Evolutionary conservation across 345 rosid genomes (phyloP), one percentile per base, ranked within the genome.

Genomic region (Rhodomyrtus tomentosa): DNA sequence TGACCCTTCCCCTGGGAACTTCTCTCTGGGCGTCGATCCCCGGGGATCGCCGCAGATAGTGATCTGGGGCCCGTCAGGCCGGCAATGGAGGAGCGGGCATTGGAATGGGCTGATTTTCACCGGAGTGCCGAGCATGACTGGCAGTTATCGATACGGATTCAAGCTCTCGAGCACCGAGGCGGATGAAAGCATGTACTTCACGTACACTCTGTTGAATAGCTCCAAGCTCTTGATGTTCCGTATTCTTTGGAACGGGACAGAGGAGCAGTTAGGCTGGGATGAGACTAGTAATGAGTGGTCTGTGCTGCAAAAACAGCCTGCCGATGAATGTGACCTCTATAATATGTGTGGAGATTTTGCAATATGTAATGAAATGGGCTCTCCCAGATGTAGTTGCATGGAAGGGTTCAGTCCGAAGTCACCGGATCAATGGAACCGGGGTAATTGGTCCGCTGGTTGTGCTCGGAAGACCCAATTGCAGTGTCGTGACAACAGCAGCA

Each of bases 1-100:
- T 42, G 96, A 95, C 79, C 98, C 96, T 84, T 91, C 95, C 22
- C 83, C 86, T 16, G 98, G 98, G 62, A 92, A 91, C 84, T 95
- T 52, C 88, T 85, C 89, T 0, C 36, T 92, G 86, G 98, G 98
- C 0, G 24, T 94, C 72, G 98, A 96, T 86, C 91, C 98, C 7
- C 59, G 87, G 4, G 94, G 93, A 16, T 88, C 94, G 6, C 98
- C 98, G 4, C 95, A 95, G 91, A 91, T 96, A 27, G 93, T 96
- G 55, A 86, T 95, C 38, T 94, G 98, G 98, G 92, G 93, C 51
- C 38, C 84, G 1, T 72, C 80, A 12, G 89, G 49, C 16, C 90
- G 97, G 68, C 62, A 88, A 58, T 96, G 99, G 99, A 88, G 99
- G 88, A 96, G 98, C 25, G 98, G 99, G 7, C 93, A 92, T 14